These are phyloP conservation scores for Vigna mungo DNA, from an alignment of 306 rosid species.

Conservation along the genomic window DNA sequence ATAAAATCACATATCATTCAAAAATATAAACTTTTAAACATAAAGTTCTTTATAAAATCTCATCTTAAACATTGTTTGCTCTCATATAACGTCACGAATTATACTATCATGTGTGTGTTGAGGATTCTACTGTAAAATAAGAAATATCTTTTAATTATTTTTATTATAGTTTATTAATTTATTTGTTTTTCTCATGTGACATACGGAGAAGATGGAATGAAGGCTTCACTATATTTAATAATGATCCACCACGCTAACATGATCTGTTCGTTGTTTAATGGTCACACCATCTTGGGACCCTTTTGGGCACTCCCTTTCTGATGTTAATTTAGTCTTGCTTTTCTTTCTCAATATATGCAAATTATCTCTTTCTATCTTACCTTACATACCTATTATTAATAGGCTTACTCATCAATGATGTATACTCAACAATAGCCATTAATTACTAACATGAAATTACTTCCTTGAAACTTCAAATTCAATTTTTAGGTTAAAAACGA, in stretches of 20 bases:
- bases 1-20: too few relatives aligned
- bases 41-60: too few relatives aligned
- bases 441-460: too few relatives aligned
- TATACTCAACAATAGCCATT: too few relatives aligned
- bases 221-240: conserved; percentile 28
- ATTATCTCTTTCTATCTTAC: background rate
- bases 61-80: too few relatives aligned
- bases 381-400: background rate
- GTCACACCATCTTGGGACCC: conserved; percentile 53
- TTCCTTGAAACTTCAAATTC: too few relatives aligned
- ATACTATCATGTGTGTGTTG: too few relatives aligned
- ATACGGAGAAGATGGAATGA: conserved; percentile 60
- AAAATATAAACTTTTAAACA: too few relatives aligned
- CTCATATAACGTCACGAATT: too few relatives aligned
- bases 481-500: too few relatives aligned
- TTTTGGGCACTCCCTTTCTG: conserved; percentile 37
- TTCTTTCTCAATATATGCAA: conserved; percentile 8
- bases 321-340: conserved; percentile 32
- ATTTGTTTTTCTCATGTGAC: conserved; percentile 44
- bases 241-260: conserved; percentile 36
- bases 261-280: conserved; percentile 54
- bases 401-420: background rate
- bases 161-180: background rate
- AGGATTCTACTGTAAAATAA: too few relatives aligned
- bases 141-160: too few relatives aligned